phyloP scores from a whole-genome alignment of 1,139 yeast species.

The Diutina rugosa region DNA sequence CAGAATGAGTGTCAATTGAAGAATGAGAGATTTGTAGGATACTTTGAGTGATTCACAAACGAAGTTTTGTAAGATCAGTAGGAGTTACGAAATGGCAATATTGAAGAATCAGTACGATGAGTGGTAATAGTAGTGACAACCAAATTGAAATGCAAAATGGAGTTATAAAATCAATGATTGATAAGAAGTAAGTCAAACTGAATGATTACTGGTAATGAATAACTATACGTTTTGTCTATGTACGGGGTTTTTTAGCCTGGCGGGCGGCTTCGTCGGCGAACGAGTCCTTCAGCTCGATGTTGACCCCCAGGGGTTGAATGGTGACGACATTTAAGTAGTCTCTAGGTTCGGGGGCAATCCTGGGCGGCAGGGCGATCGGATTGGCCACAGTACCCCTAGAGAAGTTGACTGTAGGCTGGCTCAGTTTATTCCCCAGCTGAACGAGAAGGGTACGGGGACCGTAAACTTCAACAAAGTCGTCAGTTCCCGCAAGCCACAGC shows the following conservation, averaged over 20 bases:
- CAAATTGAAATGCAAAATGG: no score
- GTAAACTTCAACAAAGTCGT: conserved; percentile 30
- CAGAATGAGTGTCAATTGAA: no score
- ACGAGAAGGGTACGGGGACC: conserved; percentile 47
- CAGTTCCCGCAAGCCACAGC: conserved; percentile 15
- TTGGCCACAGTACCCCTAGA: not conserved
- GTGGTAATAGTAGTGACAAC: no score
- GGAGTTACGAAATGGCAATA: no score
- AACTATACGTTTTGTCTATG: not conserved
- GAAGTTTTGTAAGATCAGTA: no score
- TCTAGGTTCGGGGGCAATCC: not conserved
- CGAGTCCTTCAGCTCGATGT: not conserved
- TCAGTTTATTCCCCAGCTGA: conserved; percentile 12
- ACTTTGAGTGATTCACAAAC: no score
- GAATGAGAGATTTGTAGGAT: no score
- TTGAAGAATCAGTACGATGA: no score
- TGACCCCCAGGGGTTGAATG: not conserved
- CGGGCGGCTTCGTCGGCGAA: not conserved
- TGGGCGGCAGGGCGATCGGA: not conserved
- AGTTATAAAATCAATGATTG: no score
- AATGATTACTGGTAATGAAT: not conserved
- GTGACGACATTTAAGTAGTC: conserved; percentile 1
- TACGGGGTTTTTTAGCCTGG: not conserved
- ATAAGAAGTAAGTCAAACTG: no score
- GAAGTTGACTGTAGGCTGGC: not conserved